Evolutionary conservation across 208 protist species (phyloP).

Genomic region (Sergeia podlipaevii): DNA sequence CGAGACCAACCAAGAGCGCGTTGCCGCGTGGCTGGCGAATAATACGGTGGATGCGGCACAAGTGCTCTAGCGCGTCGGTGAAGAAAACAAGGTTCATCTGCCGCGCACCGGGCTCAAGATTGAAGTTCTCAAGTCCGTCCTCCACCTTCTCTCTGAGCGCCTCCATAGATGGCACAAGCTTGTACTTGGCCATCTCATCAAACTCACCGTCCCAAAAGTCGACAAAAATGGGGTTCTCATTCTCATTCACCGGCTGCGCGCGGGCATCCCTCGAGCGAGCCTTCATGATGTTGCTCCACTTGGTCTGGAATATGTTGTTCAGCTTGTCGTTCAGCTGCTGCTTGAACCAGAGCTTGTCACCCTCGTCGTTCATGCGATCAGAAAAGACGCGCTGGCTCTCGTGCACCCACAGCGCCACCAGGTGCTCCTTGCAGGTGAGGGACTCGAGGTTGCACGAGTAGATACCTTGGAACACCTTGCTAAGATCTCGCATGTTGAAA

Average conservation of each 20-base stretch:
- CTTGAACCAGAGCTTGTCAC: slow-evolving; percentile 93
- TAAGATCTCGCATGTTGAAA: slow-evolving; percentile 98
- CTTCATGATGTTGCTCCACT: slow-evolving; percentile 92
- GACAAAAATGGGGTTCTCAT: slow-evolving; percentile 92
- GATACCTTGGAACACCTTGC: slow-evolving; percentile 98
- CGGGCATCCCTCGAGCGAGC: slow-evolving; percentile 54
- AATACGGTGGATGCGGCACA: slow-evolving; percentile 96
- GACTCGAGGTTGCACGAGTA: slow-evolving; percentile 87
- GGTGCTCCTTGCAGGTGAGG: slow-evolving; percentile 92
- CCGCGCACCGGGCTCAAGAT: slow-evolving; percentile 85
- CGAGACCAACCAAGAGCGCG: slow-evolving; percentile 97
- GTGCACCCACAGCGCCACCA: slow-evolving; percentile 97
- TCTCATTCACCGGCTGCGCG: slow-evolving; percentile 45
- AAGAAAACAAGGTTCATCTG: slow-evolving; percentile 98
- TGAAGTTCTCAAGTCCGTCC: slow-evolving; percentile 93
- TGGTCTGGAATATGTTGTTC: slow-evolving; percentile 88
- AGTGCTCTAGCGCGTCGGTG: slow-evolving; percentile 96
- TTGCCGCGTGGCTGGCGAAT: slow-evolving; percentile 96
- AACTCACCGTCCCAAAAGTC: slow-evolving; percentile 93
- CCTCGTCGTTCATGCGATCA: slow-evolving; percentile 94
- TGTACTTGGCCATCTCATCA: slow-evolving; percentile 93
- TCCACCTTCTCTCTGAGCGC: slow-evolving; percentile 90
- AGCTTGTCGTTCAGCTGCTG: slow-evolving; percentile 92
- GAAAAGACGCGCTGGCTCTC: slow-evolving; percentile 97
- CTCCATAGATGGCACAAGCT: slow-evolving; percentile 90